Percentiles rank a stretch among this genome's conserved stretches.
phyloP scores from a whole-genome alignment of 495 filamentous ascomycete species.

The Trichoderma erinaceum region DNA sequence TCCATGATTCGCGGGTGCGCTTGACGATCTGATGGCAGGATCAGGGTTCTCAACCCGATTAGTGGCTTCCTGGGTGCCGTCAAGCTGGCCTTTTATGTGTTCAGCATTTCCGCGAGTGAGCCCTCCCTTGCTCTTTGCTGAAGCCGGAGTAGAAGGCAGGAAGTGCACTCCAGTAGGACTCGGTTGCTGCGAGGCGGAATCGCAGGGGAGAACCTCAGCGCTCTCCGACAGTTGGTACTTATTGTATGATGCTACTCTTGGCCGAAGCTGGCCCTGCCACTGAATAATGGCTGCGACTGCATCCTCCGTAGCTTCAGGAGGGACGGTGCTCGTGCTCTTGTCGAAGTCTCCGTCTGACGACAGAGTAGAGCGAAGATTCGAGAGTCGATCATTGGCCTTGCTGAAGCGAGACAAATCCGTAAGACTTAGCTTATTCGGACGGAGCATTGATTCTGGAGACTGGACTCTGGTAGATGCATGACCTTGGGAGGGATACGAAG shows the following conservation, averaged over 20 bases:
- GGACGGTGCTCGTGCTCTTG: background rate
- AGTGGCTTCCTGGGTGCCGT: background rate
- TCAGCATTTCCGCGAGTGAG: background rate
- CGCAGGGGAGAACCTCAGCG: background rate
- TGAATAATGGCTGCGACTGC: background rate
- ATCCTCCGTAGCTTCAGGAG: background rate
- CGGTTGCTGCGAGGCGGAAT: background rate
- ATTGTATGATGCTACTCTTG: background rate
- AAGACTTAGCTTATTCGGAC: background rate
- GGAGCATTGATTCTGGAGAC: background rate
- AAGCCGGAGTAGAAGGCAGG: background rate
- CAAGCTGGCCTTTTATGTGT: background rate
- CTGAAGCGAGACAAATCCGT: background rate
- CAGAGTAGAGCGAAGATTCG: background rate
- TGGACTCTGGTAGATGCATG: background rate
- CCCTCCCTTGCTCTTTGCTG: background rate
- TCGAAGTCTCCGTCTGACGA: background rate
- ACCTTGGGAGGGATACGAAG: constrained; percentile 6
- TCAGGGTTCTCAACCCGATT: background rate
- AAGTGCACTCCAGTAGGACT: background rate
- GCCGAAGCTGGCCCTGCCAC: background rate
- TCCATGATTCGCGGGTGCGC: background rate
- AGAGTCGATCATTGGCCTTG: constrained; percentile 6
- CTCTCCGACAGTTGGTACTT: background rate
- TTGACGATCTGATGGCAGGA: background rate